These are phyloP conservation scores for Blastocystis sp. DNA, from an alignment of 352 stramenopile genomes.

Conservation along the genomic window DNA sequence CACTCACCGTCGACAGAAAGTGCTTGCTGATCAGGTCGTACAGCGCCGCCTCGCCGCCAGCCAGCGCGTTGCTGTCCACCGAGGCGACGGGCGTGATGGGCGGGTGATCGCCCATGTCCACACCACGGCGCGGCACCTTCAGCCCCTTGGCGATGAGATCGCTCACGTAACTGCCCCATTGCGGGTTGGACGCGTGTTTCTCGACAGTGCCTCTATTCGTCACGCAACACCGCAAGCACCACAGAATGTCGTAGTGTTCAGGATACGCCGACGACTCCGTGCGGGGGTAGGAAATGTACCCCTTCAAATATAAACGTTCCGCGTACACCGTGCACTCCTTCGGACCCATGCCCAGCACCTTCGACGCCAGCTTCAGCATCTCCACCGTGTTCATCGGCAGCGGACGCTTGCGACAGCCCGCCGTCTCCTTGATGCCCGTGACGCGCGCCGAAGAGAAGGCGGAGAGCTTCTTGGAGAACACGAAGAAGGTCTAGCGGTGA, in stretches of 20 bases:
- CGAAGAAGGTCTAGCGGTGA: constrained; percentile 70
- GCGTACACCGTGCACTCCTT: constrained; percentile 82
- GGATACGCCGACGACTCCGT: constrained; percentile 85
- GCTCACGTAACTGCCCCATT: constrained; percentile 81
- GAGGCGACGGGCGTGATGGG: constrained; percentile 83
- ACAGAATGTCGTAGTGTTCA: constrained; percentile 83
- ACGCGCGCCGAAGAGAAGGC: constrained; percentile 9
- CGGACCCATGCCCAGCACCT: constrained; percentile 79
- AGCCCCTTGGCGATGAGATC: constrained; percentile 78
- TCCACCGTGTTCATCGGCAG: constrained; percentile 80
- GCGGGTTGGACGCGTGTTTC: constrained; percentile 79
- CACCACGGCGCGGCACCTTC: constrained; percentile 70
- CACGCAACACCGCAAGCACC: background rate
- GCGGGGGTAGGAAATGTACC: constrained; percentile 86
- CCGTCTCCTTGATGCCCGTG: constrained; percentile 60
- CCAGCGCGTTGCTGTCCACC: constrained; percentile 78
- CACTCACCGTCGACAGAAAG: constrained; percentile 85
- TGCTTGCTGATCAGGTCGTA: constrained; percentile 86
- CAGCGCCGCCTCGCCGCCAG: constrained; percentile 81
- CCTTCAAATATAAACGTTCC: constrained; percentile 84
- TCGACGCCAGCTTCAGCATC: constrained; percentile 78
- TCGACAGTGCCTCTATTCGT: constrained; percentile 78
- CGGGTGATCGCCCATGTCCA: constrained; percentile 80
- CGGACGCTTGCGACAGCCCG: constrained; percentile 75
- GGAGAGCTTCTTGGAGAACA: constrained; percentile 80